Conservation (phyloP, 129 eudicot species). For the Heracleum sosnowskyi region DNA sequence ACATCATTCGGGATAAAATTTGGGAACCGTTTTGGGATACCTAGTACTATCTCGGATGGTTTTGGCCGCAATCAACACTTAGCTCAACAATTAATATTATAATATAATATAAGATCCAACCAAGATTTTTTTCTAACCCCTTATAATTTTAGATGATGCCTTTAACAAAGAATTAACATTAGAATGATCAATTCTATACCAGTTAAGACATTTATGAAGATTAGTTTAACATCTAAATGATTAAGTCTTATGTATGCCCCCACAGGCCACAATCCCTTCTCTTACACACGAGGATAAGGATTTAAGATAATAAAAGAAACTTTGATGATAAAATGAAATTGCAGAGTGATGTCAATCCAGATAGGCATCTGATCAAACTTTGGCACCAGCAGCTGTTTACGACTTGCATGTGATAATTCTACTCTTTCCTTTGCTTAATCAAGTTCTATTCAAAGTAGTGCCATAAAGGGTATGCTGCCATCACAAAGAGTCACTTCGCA, state of each 20-base stretch:
- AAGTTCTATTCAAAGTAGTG: background rate
- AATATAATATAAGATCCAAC: no score
- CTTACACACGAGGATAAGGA: background rate
- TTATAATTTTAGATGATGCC: no score
- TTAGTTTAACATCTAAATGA: background rate
- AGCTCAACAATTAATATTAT: no score
- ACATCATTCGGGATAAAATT: no score
- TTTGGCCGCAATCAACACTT: no score
- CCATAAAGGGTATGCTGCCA: background rate
- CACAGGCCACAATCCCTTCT: background rate
- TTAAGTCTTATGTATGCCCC: background rate
- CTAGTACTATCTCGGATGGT: no score
- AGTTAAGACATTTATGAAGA: background rate
- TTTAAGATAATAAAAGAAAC: background rate
- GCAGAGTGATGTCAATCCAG: constrained; percentile 8
- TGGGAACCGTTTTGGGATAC: no score
- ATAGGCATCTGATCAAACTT: constrained; percentile 7
- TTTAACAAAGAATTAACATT: no score
- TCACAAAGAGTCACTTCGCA: background rate
- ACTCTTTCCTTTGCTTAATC: background rate
- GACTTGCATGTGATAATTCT: constrained; percentile 3
- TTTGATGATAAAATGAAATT: background rate
- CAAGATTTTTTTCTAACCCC: no score
- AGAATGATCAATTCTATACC: no score
- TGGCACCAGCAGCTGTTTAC: background rate